phyloP scores from a whole-genome alignment of 2,329 filamentous ascomycete species.

The Gyromitra esculenta region DNA sequence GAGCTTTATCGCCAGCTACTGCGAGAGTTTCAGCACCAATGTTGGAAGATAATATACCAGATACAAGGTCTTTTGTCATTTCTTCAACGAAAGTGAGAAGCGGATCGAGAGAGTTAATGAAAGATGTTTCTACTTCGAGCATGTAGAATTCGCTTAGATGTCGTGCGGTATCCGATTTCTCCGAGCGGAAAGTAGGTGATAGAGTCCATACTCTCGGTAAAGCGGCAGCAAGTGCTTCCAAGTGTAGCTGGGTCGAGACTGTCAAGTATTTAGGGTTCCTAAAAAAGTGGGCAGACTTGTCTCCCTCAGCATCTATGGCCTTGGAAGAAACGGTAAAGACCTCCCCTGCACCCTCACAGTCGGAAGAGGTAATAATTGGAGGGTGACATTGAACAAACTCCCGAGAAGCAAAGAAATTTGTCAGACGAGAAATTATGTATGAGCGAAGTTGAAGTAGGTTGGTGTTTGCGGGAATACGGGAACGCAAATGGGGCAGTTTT shows the following conservation, averaged over 20 bases:
- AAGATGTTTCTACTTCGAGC: slow-evolving; percentile 90
- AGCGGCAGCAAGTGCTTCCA: slow-evolving; percentile 89
- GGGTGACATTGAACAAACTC: slow-evolving; percentile 86
- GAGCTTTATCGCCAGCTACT: slow-evolving; percentile 59
- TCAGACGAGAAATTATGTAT: slow-evolving; percentile 76
- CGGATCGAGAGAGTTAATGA: slow-evolving; percentile 73
- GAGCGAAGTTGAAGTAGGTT: slow-evolving; percentile 84
- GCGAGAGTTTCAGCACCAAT: slow-evolving; percentile 68
- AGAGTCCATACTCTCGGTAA: slow-evolving; percentile 92
- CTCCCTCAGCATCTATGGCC: slow-evolving; percentile 52
- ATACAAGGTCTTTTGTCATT: slow-evolving; percentile 72
- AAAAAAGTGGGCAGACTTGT: slow-evolving; percentile 74
- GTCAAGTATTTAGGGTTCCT: slow-evolving; percentile 89
- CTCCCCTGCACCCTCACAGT: slow-evolving; percentile 95
- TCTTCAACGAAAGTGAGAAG: slow-evolving; percentile 84
- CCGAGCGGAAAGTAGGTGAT: slow-evolving; percentile 91
- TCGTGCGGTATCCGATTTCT: slow-evolving; percentile 89
- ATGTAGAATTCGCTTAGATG: slow-evolving; percentile 99
- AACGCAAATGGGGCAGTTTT: slow-evolving; percentile 84
- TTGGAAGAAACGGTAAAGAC: slow-evolving; percentile 77
- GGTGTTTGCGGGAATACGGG: slow-evolving; percentile 82
- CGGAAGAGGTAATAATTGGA: slow-evolving; percentile 93
- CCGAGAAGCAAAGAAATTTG: slow-evolving; percentile 76
- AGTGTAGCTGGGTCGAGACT: slow-evolving; percentile 91
- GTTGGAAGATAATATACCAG: slow-evolving; percentile 64